Conservation (phyloP, 805 yeast species). For the Brettanomyces anomalus region DNA sequence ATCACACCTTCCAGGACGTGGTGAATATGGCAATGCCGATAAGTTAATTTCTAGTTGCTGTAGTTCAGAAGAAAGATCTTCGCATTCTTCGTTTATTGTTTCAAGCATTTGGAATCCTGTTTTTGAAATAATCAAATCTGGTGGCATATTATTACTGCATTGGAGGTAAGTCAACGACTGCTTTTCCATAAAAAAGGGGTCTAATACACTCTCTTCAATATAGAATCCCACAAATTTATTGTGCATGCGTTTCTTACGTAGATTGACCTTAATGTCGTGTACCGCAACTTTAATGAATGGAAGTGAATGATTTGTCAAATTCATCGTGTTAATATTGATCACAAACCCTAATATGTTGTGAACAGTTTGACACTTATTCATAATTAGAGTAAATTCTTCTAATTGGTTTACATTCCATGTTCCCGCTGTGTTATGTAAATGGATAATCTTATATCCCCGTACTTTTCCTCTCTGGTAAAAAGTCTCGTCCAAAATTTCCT, state of each 20-base stretch:
- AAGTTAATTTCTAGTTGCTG: too few species aligned
- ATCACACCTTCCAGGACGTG: conserved; percentile 34
- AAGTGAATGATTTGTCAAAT: conserved; percentile 56
- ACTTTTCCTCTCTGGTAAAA: too few species aligned
- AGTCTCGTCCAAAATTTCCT: too few species aligned
- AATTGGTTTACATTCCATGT: conserved; percentile 32
- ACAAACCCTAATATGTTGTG: conserved; percentile 79
- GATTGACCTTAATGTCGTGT: conserved; percentile 72
- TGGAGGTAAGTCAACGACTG: conserved; percentile 6
- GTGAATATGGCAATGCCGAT: conserved; percentile 29
- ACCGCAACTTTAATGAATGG: conserved; percentile 86
- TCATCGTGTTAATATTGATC: conserved; percentile 84
- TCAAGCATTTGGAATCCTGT: conserved; percentile 1
- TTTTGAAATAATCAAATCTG: conserved; percentile 10
- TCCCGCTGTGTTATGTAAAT: neutral
- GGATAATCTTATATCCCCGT: neutral
- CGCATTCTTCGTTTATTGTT: too few species aligned
- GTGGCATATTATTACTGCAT: conserved; percentile 8
- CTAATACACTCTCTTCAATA: neutral
- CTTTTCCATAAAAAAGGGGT: neutral
- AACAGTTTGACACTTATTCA: conserved; percentile 62
- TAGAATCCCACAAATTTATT: conserved; percentile 29
- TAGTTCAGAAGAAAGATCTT: too few species aligned
- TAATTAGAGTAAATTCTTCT: conserved; percentile 64
- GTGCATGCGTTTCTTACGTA: conserved; percentile 29